A percentile compares a stretch with the other conserved stretches of the same genome.
phyloP scores from a whole-genome alignment of 352 stramenopile species.

The Phytophthora hibernalis region DNA sequence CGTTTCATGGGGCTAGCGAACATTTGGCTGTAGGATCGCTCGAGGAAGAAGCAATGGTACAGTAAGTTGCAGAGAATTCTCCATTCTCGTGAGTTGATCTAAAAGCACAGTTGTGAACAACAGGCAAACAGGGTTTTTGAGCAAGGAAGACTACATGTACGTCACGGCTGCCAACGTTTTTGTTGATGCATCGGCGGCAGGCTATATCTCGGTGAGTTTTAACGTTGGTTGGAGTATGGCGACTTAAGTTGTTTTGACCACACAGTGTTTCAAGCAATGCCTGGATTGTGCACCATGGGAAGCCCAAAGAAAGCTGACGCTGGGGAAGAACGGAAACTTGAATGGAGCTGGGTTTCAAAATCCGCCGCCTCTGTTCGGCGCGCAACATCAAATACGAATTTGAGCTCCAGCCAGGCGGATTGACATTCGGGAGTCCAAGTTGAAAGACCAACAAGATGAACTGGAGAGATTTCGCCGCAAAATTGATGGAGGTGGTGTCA shows the following conservation, averaged over 20 bases:
- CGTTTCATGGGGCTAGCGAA: conserved; percentile 3
- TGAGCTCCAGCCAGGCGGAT: conserved; percentile 6
- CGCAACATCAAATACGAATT: conserved; percentile 4
- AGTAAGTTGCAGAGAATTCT: not conserved
- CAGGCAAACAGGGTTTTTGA: conserved; percentile 12
- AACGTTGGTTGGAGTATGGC: not conserved
- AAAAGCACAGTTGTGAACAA: not conserved
- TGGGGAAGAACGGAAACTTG: not conserved
- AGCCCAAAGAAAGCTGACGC: conserved; percentile 4
- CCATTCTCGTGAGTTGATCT: too few species aligned
- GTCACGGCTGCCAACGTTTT: conserved; percentile 4
- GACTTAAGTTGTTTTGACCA: not conserved
- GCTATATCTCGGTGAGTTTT: conserved; percentile 4
- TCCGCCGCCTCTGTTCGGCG: not conserved
- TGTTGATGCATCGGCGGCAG: not conserved
- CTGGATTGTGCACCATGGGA: conserved; percentile 7
- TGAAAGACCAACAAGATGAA: conserved; percentile 33
- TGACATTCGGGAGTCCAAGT: conserved; percentile 23
- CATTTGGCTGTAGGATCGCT: conserved; percentile 18
- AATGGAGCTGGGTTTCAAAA: not conserved
- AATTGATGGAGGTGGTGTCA: not conserved
- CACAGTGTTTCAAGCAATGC: conserved; percentile 5
- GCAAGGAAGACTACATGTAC: conserved; percentile 20
- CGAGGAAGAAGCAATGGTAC: conserved; percentile 26
- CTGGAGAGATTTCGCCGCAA: conserved; percentile 17